A percentile compares a stretch with the other conserved stretches of the same genome.
Conservation (phyloP, 495 filamentous ascomycete genomes). For the Penicillium cinerascens region DNA sequence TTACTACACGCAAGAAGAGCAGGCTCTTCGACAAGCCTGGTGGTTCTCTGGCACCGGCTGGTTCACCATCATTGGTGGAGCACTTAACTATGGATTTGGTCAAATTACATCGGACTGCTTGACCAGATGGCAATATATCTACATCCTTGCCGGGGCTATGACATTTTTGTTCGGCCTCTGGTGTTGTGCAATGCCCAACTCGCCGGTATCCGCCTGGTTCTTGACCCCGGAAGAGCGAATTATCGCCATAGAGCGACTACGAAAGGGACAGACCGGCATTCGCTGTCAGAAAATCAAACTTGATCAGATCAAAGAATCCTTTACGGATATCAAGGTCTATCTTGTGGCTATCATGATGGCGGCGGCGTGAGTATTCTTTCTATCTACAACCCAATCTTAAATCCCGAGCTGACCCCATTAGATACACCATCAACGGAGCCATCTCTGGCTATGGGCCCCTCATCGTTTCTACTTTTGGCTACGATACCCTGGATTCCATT, state of each 20-base stretch:
- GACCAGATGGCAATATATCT: slow-evolving; percentile 65
- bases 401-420: slow-evolving; percentile 7
- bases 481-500: slow-evolving; percentile 59
- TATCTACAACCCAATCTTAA: neutral
- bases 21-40: slow-evolving; percentile 62
- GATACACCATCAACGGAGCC: slow-evolving; percentile 70
- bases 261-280: slow-evolving; percentile 51
- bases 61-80: slow-evolving; percentile 65
- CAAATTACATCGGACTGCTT: slow-evolving; percentile 56
- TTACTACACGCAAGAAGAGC: slow-evolving; percentile 67
- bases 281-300: slow-evolving; percentile 50
- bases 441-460: slow-evolving; percentile 73
- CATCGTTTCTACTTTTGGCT: slow-evolving; percentile 74
- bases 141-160: slow-evolving; percentile 59
- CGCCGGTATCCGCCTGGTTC: slow-evolving; percentile 53
- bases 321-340: slow-evolving; percentile 50
- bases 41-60: slow-evolving; percentile 66
- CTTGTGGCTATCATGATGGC: slow-evolving; percentile 57
- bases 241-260: slow-evolving; percentile 52
- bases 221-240: slow-evolving; percentile 46
- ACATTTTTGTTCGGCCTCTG: slow-evolving; percentile 63
- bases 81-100: slow-evolving; percentile 67
- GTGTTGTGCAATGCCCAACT: slow-evolving; percentile 56
- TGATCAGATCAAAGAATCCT: slow-evolving; percentile 46
- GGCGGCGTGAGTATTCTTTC: slow-evolving; percentile 37